A percentile compares a stretch with the other conserved stretches of the same genome.
phyloP scores from a whole-genome alignment of 768 basidiomycete genomes.

The Chalciporus chontae region DNA sequence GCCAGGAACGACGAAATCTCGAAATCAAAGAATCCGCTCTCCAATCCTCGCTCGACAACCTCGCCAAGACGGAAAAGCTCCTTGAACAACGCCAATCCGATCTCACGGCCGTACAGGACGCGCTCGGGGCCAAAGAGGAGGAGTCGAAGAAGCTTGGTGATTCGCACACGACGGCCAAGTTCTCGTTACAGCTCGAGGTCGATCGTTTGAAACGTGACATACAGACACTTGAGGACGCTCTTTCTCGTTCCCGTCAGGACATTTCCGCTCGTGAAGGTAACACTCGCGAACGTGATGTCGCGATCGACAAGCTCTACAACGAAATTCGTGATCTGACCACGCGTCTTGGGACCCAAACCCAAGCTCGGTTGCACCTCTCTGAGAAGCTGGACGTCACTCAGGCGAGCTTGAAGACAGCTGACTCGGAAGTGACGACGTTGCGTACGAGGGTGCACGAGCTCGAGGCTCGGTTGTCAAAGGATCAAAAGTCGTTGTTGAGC shows the following conservation, averaged over 20 bases:
- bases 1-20: constrained; percentile 57
- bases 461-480: constrained; percentile 77
- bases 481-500: constrained; percentile 66
- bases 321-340: constrained; percentile 79
- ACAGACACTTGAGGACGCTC: constrained; percentile 74
- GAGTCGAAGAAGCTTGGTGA: constrained; percentile 82
- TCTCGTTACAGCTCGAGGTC: constrained; percentile 86
- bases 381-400: constrained; percentile 85
- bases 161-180: constrained; percentile 75
- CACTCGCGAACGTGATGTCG: constrained; percentile 65
- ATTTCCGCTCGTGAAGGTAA: constrained; percentile 62
- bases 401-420: constrained; percentile 57
- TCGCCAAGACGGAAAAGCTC: constrained; percentile 58
- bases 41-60: constrained; percentile 58
- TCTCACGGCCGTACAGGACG: constrained; percentile 65
- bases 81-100: constrained; percentile 75
- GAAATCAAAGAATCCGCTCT: constrained; percentile 71
- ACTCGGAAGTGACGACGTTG: constrained; percentile 59
- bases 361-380: constrained; percentile 77
- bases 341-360: constrained; percentile 81
- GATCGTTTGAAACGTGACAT: constrained; percentile 85
- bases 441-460: constrained; percentile 67
- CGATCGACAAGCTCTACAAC: constrained; percentile 70
- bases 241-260: constrained; percentile 67
- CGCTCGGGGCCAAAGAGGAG: constrained; percentile 66